A percentile compares a stretch with the other conserved stretches of the same genome.
phyloP scores from a whole-genome alignment of 192 early-diverging fungal genomes.

The Piromyces sp. region DNA sequence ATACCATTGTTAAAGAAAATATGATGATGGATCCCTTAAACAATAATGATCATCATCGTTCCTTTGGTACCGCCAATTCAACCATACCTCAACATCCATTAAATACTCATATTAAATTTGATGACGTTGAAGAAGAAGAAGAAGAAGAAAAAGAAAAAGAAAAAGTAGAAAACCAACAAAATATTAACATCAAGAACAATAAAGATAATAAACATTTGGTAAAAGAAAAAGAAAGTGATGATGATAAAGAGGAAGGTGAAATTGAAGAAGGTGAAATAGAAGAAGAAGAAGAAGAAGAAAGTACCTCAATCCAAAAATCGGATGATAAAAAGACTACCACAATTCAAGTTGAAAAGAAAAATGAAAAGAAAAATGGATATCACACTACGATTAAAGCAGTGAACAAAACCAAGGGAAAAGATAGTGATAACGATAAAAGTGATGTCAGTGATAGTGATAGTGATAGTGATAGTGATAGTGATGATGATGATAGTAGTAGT shows the following conservation, averaged over 20 bases:
- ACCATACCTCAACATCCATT: not conserved
- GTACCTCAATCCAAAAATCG: too few species aligned
- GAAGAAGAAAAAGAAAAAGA: not conserved
- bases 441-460: too few species aligned
- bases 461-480: not conserved
- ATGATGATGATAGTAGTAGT: too few species aligned
- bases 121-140: not conserved
- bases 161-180: not conserved
- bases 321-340: too few species aligned
- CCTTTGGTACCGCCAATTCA: too few species aligned
- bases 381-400: too few species aligned
- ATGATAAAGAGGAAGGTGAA: not conserved
- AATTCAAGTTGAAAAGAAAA: too few species aligned
- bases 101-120: not conserved
- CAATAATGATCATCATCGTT: not conserved
- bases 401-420: too few species aligned
- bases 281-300: not conserved
- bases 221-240: too few species aligned
- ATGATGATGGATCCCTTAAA: not conserved
- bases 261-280: not conserved
- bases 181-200: not conserved
- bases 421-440: too few species aligned
- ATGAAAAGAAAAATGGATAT: too few species aligned
- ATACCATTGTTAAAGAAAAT: not conserved
- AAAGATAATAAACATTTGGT: too few species aligned